phyloP scores from a whole-genome alignment of 208 protist genomes.

The Blechomonas ayalai region DNA sequence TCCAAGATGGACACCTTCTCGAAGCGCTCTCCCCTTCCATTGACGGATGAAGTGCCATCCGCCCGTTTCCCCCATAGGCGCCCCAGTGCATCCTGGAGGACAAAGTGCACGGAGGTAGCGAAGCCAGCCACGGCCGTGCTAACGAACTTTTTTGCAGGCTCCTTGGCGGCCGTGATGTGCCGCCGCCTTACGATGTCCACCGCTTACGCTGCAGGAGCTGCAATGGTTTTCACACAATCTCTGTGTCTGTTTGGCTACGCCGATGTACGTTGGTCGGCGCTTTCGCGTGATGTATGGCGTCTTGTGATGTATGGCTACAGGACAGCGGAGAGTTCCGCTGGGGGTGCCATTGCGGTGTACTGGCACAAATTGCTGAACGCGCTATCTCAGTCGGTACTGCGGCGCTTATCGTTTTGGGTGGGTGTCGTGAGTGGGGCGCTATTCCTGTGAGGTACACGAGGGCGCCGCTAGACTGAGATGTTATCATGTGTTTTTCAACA shows the following conservation, averaged over 20 bases:
- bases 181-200: too few relatives aligned
- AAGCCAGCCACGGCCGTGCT: too few relatives aligned
- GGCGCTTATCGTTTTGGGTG: slow-evolving; percentile 41
- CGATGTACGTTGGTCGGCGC: slow-evolving; percentile 33
- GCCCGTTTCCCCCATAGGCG: too few relatives aligned
- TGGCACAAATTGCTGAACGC: slow-evolving; percentile 15
- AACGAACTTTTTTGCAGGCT: slow-evolving; percentile 17
- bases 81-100: too few relatives aligned
- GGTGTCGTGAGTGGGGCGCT: slow-evolving; percentile 22
- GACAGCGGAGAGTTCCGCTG: background rate
- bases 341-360: slow-evolving; percentile 5
- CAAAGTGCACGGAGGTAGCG: too few relatives aligned
- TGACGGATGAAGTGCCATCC: too few relatives aligned
- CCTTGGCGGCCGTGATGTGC: slow-evolving; percentile 15
- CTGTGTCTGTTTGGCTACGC: slow-evolving; percentile 55
- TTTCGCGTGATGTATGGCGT: slow-evolving; percentile 24
- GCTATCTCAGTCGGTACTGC: slow-evolving; percentile 20
- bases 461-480: too few relatives aligned
- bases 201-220: too few relatives aligned
- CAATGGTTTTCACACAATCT: slow-evolving; percentile 24
- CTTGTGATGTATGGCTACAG: slow-evolving; percentile 15
- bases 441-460: too few relatives aligned
- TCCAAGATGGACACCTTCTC: too few relatives aligned
- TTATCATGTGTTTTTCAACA: too few relatives aligned
- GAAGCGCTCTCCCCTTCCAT: too few relatives aligned